These are phyloP conservation scores for Coprinopsis cinerea DNA, from an alignment of 768 basidiomycete genomes.

Conservation along the genomic window DNA sequence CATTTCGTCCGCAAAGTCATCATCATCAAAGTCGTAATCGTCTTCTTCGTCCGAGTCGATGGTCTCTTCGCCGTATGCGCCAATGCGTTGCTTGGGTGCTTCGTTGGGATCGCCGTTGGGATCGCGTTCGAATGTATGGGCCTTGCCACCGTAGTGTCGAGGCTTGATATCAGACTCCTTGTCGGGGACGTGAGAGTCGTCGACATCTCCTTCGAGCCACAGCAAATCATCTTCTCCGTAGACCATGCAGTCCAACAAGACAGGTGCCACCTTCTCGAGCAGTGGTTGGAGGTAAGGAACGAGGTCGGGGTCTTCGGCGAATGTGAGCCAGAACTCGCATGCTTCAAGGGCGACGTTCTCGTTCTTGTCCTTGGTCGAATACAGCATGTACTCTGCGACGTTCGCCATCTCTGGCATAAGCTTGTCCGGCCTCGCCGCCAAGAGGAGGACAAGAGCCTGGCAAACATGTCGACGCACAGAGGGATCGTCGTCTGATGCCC, in stretches of 20 bases:
- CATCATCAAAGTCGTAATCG: constrained; percentile 80
- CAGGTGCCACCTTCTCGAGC: constrained; percentile 87
- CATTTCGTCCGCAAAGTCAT: constrained; percentile 94
- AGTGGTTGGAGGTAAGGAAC: constrained; percentile 80
- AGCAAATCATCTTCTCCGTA: constrained; percentile 96
- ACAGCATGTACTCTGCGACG: constrained; percentile 98
- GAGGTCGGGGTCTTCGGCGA: constrained; percentile 91
- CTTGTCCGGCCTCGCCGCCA: constrained; percentile 91
- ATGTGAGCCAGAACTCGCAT: constrained; percentile 99
- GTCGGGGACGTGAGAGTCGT: constrained; percentile 87
- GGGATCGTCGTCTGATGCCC: constrained; percentile 91
- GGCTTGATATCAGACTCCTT: constrained; percentile 96
- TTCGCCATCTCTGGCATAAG: constrained; percentile 93
- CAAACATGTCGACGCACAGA: constrained; percentile 94
- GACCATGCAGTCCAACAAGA: constrained; percentile 95
- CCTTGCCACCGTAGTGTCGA: constrained; percentile 80
- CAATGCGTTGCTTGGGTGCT: constrained; percentile 36
- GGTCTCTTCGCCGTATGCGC: constrained; percentile 78
- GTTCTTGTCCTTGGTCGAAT: constrained; percentile 96
- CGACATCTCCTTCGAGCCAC: constrained; percentile 88
- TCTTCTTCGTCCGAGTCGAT: constrained; percentile 85
- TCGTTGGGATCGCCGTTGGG: constrained; percentile 33
- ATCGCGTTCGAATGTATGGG: constrained; percentile 81
- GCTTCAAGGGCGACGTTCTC: constrained; percentile 96
- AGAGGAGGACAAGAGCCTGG: constrained; percentile 87